Conservation (phyloP, 768 basidiomycete species). For the Dendrothele bispora region DNA sequence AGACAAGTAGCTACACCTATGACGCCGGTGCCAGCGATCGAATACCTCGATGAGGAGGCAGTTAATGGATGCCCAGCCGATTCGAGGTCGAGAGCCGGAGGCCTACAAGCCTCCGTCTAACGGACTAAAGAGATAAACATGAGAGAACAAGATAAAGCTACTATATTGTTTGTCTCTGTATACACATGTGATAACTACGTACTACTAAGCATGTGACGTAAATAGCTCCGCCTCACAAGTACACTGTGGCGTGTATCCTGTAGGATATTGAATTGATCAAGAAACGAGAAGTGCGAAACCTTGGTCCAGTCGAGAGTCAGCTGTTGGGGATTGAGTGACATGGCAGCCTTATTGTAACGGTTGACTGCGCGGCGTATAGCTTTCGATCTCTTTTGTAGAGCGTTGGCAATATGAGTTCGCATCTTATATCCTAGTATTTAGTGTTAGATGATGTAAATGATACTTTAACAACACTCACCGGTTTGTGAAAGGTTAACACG, state of each 20-base stretch:
- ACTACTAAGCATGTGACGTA: too few species aligned
- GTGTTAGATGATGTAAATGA: constrained; percentile 1
- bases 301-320: constrained; percentile 19
- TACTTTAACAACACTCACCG: constrained; percentile 21
- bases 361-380: constrained; percentile 31
- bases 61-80: too few species aligned
- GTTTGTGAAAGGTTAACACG: constrained; percentile 34
- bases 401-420: constrained; percentile 31
- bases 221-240: too few species aligned
- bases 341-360: constrained; percentile 30
- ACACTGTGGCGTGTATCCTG: constrained; percentile 30
- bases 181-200: too few species aligned
- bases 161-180: too few species aligned
- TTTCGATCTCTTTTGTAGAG: constrained; percentile 24
- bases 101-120: too few species aligned
- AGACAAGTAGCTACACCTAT: too few species aligned
- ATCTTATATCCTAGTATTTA: constrained; percentile 31
- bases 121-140: too few species aligned
- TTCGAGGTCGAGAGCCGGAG: too few species aligned
- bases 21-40: too few species aligned
- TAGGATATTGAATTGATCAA: constrained; percentile 33
- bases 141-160: too few species aligned
- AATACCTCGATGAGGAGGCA: too few species aligned
- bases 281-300: constrained; percentile 16
- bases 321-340: constrained; percentile 12